phyloP scores from a whole-genome alignment of 1,284 basidiomycete genomes.

The Rhodotorula glutinis region DNA sequence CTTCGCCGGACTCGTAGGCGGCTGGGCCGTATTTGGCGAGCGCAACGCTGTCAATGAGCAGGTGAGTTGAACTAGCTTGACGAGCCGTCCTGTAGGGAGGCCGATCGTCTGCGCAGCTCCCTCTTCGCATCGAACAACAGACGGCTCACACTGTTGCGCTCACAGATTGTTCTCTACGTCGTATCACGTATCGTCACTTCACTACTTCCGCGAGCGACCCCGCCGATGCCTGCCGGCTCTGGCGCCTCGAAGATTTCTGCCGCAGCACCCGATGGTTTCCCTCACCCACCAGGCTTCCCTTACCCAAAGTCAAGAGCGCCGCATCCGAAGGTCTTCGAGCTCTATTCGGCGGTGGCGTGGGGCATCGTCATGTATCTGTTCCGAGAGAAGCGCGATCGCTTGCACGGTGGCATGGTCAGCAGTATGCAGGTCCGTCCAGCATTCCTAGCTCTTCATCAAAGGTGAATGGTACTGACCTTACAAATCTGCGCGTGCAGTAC shows the following conservation, averaged over 20 bases:
- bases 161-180: conserved; percentile 92
- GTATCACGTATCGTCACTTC: conserved; percentile 82
- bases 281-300: conserved; percentile 48
- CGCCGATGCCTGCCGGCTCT: conserved; percentile 23
- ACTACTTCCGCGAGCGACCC: conserved; percentile 66
- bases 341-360: conserved; percentile 89
- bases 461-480: neutral
- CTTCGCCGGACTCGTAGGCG: conserved; percentile 85
- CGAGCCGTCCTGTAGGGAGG: no score
- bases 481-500: conserved; percentile 52
- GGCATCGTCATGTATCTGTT: conserved; percentile 98
- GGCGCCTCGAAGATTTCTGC: conserved; percentile 46
- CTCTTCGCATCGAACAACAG: no score
- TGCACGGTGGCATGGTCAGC: conserved; percentile 82
- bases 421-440: conserved; percentile 49
- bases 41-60: conserved; percentile 97
- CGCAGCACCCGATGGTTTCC: conserved; percentile 46
- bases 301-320: conserved; percentile 68
- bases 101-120: no score
- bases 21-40: conserved; percentile 90
- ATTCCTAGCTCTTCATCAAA: neutral
- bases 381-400: conserved; percentile 73
- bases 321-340: conserved; percentile 73
- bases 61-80: conserved; percentile 54
- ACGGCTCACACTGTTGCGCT: neutral